Evolutionary conservation across 768 basidiomycete genomes (phyloP), one percentile per base, ranked within the genome.

Genomic region (Leccinum uliginosum): DNA sequence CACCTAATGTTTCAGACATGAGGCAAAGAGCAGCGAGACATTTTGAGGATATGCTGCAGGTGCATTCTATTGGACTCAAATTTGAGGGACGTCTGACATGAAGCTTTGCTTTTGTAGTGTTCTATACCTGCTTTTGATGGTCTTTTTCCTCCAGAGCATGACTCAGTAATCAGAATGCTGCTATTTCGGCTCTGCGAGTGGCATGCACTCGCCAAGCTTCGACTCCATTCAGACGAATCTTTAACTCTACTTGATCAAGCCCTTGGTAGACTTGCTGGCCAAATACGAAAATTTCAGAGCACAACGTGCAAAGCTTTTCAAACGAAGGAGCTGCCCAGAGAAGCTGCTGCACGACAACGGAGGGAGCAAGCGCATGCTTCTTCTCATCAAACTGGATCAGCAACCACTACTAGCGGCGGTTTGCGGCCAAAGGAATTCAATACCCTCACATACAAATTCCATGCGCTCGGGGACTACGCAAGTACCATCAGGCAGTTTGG

Each of bases 51-150:
- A 23, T 44, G 43, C 43, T 44, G 1, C 43, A 44, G 43, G 43
- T n/a, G n/a, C n/a, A n/a, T n/a, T n/a, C n/a, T n/a, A n/a, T n/a
- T n/a, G n/a, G n/a, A n/a, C n/a, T n/a, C n/a, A n/a, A n/a, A n/a
- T n/a, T n/a, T n/a, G n/a, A n/a, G n/a, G n/a, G n/a, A n/a, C n/a
- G n/a, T n/a, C n/a, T n/a, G n/a, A n/a, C n/a, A n/a, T n/a, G n/a
- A n/a, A n/a, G n/a, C n/a, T n/a, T n/a, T n/a, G n/a, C n/a, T n/a
- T n/a, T n/a, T n/a, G n/a, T 26, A 76, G 75, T 74, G 73, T 48
- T 59, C 71, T 0, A 62, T 76, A 1, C 75, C 76, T 0, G 71
- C 63, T 4, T 75, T 77, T 47, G 74, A 78, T 10, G 74, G 70
- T 7, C 67, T n/a, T n/a, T n/a, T n/a, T n/a, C n/a, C n/a, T n/a